A percentile compares a stretch with the other conserved stretches of the same genome.
Evolutionary conservation across 2,329 filamentous ascomycete genomes (phyloP).

Genomic region (Harringtonia aguacate): DNA sequence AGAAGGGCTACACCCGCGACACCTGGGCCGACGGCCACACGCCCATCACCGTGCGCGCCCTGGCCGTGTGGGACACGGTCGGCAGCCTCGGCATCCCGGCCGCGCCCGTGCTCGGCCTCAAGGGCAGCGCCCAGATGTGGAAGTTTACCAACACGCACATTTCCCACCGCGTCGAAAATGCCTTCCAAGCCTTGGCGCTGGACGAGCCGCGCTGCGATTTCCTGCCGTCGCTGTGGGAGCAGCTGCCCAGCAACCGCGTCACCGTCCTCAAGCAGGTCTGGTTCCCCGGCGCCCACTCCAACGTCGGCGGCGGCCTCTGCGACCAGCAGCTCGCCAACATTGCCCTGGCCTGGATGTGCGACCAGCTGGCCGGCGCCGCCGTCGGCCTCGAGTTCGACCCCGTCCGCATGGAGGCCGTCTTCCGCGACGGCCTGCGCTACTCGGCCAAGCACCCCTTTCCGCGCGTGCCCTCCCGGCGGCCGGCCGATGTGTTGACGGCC

Average conservation of each 20-base stretch:
- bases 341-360: conserved; percentile 24
- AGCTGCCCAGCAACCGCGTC: conserved; percentile 14
- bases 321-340: conserved; percentile 23
- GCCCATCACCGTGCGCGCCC: conserved; percentile 30
- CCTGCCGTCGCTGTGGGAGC: conserved; percentile 30
- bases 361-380: conserved; percentile 19
- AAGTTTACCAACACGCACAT: conserved; percentile 32
- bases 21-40: conserved; percentile 19
- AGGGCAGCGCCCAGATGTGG: conserved; percentile 22
- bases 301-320: conserved; percentile 50
- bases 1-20: conserved; percentile 24
- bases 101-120: conserved; percentile 23
- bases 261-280: conserved; percentile 28
- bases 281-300: conserved; percentile 54
- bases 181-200: conserved; percentile 39
- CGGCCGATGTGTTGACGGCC: too few relatives aligned
- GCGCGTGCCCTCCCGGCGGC: conserved; percentile 9
- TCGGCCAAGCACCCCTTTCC: conserved; percentile 22
- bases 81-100: conserved; percentile 33
- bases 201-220: conserved; percentile 35
- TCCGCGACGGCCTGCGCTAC: conserved; percentile 19
- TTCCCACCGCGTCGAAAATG: conserved; percentile 29
- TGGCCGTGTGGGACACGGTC: conserved; percentile 41
- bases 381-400: conserved; percentile 22
- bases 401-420: conserved; percentile 14